These are phyloP conservation scores for Pelagomonas calceolata DNA, from an alignment of 108 stramenopile genomes.

Conservation along the genomic window DNA sequence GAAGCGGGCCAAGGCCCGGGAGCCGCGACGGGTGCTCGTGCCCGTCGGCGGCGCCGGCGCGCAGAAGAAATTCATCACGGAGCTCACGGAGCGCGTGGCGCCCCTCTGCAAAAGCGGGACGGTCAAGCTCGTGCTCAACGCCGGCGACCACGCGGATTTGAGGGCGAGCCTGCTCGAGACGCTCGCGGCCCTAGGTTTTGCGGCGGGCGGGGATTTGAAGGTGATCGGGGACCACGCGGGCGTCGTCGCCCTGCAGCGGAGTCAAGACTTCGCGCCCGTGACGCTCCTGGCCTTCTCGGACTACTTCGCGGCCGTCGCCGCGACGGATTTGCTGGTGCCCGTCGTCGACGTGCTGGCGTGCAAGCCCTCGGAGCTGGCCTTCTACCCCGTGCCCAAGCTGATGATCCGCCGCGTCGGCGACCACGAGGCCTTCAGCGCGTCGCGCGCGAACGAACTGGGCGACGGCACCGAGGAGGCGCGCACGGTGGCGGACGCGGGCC, in stretches of 20 bases:
- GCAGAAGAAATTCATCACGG: constrained; percentile 66
- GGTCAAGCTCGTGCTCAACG: constrained; percentile 73
- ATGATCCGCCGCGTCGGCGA: constrained; percentile 84
- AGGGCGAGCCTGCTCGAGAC: constrained; percentile 58
- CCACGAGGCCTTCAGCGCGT: constrained; percentile 75
- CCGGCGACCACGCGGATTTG: constrained; percentile 78
- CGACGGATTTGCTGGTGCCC: constrained; percentile 72
- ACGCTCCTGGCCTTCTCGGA: constrained; percentile 63
- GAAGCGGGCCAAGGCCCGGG: constrained; percentile 46
- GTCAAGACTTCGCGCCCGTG: too few relatives aligned
- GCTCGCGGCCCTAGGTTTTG: constrained; percentile 47
- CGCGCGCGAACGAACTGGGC: constrained; percentile 66
- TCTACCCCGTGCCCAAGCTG: constrained; percentile 76
- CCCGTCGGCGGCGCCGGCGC: constrained; percentile 85
- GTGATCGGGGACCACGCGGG: constrained; percentile 45
- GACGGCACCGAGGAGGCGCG: constrained; percentile 77
- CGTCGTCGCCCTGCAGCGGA: constrained; percentile 42
- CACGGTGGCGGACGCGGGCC: constrained; percentile 50
- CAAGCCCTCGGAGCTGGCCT: constrained; percentile 79
- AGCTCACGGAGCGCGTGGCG: constrained; percentile 48
- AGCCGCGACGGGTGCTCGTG: constrained; percentile 60
- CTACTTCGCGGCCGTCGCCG: constrained; percentile 80
- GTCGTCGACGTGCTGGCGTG: constrained; percentile 72
- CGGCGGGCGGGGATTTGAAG: too few relatives aligned
- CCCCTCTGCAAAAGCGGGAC: constrained; percentile 50